Percentiles rank a stretch among this genome's conserved stretches.
Evolutionary conservation across 1,284 basidiomycete species (phyloP).

Genomic region (Erythrobasidium hasegawianum): DNA sequence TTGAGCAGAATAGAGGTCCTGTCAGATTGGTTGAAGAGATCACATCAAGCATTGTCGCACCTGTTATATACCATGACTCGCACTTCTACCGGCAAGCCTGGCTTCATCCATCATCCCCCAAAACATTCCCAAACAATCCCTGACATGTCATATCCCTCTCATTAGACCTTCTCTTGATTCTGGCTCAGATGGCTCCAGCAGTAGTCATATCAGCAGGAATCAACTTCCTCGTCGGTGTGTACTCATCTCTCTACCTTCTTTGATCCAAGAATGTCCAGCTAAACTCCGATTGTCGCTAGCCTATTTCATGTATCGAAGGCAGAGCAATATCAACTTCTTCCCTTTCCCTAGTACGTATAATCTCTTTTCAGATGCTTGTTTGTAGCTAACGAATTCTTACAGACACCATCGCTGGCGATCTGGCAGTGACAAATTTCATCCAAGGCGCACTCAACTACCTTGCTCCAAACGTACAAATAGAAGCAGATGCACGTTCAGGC

Average conservation of each 20-base stretch:
- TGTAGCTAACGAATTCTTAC: background rate
- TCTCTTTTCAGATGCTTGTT: background rate
- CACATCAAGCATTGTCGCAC: too few relatives aligned
- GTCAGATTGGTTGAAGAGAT: too few relatives aligned
- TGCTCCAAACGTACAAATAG: background rate
- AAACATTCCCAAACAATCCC: too few relatives aligned
- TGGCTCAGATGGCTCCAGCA: background rate
- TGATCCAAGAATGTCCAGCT: background rate
- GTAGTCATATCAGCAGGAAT: conserved; percentile 4
- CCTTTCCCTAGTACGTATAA: conserved; percentile 6
- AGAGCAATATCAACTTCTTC: conserved; percentile 4
- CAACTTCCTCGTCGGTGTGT: conserved; percentile 6
- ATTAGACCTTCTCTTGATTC: background rate
- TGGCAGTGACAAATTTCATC: conserved; percentile 7
- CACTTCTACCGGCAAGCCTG: too few relatives aligned
- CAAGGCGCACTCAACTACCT: conserved; percentile 5
- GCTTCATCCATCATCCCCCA: too few relatives aligned
- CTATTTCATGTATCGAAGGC: conserved; percentile 1
- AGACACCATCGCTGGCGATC: conserved; percentile 3
- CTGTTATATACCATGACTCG: too few relatives aligned
- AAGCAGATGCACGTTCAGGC: background rate
- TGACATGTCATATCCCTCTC: background rate
- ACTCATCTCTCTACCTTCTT: background rate
- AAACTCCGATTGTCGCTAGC: background rate
- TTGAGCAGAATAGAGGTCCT: too few relatives aligned